Conservation (phyloP, 108 stramenopile genomes). For the Discostella stelligeroides region DNA sequence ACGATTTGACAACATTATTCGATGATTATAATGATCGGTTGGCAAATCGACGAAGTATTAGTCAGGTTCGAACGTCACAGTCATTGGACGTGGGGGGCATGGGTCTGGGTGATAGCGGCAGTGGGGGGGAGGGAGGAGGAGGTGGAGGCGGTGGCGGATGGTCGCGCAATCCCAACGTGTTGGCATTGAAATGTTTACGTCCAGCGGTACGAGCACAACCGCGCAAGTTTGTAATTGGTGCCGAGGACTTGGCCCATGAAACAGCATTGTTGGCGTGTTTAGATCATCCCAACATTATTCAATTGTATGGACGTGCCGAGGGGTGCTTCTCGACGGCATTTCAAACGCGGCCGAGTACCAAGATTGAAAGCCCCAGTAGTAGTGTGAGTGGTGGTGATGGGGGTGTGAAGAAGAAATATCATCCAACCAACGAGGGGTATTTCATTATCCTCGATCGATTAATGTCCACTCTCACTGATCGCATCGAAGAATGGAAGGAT, state of each 20-base stretch:
- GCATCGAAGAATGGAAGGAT: slow-evolving; percentile 55
- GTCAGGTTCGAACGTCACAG: too few species aligned
- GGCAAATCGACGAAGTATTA: background rate
- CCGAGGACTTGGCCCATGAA: slow-evolving; percentile 45
- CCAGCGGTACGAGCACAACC: slow-evolving; percentile 32
- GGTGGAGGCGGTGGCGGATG: background rate
- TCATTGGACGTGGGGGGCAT: too few species aligned
- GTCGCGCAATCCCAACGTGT: slow-evolving; percentile 28
- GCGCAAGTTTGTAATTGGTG: slow-evolving; percentile 42
- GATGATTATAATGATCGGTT: background rate
- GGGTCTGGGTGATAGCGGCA: background rate
- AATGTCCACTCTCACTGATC: slow-evolving; percentile 38
- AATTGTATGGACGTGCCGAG: slow-evolving; percentile 36
- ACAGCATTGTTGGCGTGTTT: slow-evolving; percentile 43
- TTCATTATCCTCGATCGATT: slow-evolving; percentile 62
- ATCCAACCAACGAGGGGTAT: slow-evolving; percentile 45
- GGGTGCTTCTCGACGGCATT: slow-evolving; percentile 35
- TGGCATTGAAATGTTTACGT: slow-evolving; percentile 45
- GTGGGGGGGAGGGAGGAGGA: background rate
- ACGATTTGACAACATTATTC: background rate
- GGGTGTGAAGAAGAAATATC: slow-evolving; percentile 19
- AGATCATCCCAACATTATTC: slow-evolving; percentile 45
- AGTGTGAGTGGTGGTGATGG: background rate
- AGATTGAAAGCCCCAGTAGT: background rate
- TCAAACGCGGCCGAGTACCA: slow-evolving; percentile 10